Conservation (phyloP, 2,329 filamentous ascomycete species). For the Biscogniauxia mediterranea region DNA sequence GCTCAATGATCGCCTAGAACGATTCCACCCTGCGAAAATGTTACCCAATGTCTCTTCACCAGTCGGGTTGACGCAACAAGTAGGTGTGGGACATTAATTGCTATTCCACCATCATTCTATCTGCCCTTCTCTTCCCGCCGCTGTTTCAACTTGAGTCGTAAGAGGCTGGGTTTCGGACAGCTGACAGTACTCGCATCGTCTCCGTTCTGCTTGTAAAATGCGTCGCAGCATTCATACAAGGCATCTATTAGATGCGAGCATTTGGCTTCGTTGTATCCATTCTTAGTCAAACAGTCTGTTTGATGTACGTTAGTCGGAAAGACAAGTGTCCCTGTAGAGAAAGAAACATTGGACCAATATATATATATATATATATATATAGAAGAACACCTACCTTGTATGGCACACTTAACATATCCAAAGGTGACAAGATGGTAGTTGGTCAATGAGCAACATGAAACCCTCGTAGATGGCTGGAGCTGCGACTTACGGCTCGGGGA, state of each 20-base stretch:
- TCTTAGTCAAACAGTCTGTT: constrained; percentile 78
- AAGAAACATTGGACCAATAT: too few species aligned
- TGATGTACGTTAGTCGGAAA: constrained; percentile 14
- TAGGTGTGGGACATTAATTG: constrained; percentile 38
- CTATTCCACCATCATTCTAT: constrained; percentile 2
- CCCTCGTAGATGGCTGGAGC: neutral
- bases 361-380: too few species aligned
- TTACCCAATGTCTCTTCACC: constrained; percentile 54
- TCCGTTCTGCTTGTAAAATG: constrained; percentile 79
- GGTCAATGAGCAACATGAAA: constrained; percentile 11
- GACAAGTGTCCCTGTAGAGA: neutral
- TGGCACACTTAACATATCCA: constrained; percentile 65
- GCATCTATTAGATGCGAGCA: constrained; percentile 78
- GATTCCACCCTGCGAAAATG: constrained; percentile 68
- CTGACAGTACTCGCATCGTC: constrained; percentile 73
- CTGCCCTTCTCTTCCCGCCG: constrained; percentile 42
- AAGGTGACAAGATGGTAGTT: constrained; percentile 6
- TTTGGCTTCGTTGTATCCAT: constrained; percentile 80
- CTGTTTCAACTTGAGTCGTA: constrained; percentile 85
- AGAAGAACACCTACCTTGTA: constrained; percentile 68
- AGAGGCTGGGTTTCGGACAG: constrained; percentile 78
- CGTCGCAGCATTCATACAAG: constrained; percentile 89
- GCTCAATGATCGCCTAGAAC: constrained; percentile 97
- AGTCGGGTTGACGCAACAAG: constrained; percentile 40
- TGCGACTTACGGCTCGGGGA: constrained; percentile 66